Evolutionary conservation across 2,329 filamentous ascomycete species (phyloP), one percentile per base, ranked within the genome.

Genomic region (Penicillium janthinellum): DNA sequence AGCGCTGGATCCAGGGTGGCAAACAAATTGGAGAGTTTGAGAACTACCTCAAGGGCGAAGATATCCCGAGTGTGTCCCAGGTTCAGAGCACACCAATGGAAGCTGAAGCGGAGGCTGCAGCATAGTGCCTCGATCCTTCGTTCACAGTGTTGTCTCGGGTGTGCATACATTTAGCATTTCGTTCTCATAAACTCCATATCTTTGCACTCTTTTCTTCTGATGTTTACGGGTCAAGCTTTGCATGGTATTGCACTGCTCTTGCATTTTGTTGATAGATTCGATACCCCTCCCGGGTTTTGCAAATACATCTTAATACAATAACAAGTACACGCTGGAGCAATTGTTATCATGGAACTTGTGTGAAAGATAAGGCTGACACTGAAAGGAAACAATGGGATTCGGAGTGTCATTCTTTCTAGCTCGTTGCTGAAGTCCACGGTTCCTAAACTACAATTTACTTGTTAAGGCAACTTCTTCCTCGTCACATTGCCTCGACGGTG

Each of bases 1-100:
- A 86, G 67, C 83, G 92, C 56, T 99, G 95, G 95, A 82, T 88
- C 64, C 85, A 86, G 14, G 91, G 86, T 25, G 95, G 95, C 20
- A 90, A 90, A 79, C 80, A 86, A 62, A 84, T 97, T 65, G 95
- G 95, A 31, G 93, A 97, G 79, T 89, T 86, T 54, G 95, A 99
- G 79, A 85, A 88, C 60, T 96, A 94, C 71, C 82, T 99, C n/a
- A 86, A 87, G 64, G 94, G 94, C n/a, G 87, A 84, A 11, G 68
- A 76, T 22, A 71, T 74, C 20, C 75, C 75, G 49, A 75, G 76
- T 54, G 57, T 77, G 48, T 71, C 73, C 7, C 75, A 77, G 57
- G 67, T 60, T 12, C 67, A 72, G 42, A 60, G 45, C 11, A 37
- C 58, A 25, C 41, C 56, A 5, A 64, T 57, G 22, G 64, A 37